A percentile compares a stretch with the other conserved stretches of the same genome.
Conservation (phyloP, 305 asterid species). For the Rubia occidens region DNA sequence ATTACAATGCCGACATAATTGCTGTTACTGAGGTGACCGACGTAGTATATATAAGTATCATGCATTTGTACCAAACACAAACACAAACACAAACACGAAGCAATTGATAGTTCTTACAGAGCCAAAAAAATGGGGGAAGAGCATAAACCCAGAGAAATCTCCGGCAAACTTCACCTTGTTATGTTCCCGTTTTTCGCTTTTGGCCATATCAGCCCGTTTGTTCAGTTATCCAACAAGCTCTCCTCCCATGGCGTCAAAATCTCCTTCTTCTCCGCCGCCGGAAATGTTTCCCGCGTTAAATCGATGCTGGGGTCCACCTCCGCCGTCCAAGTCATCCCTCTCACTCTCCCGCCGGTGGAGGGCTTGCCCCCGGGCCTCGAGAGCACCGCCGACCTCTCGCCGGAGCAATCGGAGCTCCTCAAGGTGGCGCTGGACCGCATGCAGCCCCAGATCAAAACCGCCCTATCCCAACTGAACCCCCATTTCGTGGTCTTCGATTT, state of each 20-base stretch:
- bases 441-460: slow-evolving; percentile 34
- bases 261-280: slow-evolving; percentile 40
- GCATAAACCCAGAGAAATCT: background rate
- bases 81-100: no score
- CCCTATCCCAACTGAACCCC: slow-evolving; percentile 29
- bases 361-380: slow-evolving; percentile 41
- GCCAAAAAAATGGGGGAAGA: slow-evolving; percentile 8
- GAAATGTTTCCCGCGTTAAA: slow-evolving; percentile 28
- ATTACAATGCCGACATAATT: no score
- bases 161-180: slow-evolving; percentile 27
- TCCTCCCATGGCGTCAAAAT: slow-evolving; percentile 29
- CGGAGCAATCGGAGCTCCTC: slow-evolving; percentile 32
- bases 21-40: no score
- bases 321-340: slow-evolving; percentile 27
- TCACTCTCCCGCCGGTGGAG: slow-evolving; percentile 32
- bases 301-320: slow-evolving; percentile 30
- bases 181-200: slow-evolving; percentile 50
- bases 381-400: slow-evolving; percentile 33
- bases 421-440: slow-evolving; percentile 37
- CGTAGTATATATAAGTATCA: no score
- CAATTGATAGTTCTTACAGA: background rate
- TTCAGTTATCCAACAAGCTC: slow-evolving; percentile 38
- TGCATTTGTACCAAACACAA: no score
- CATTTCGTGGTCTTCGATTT: slow-evolving; percentile 43
- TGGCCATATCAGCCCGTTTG: slow-evolving; percentile 51